Evolutionary conservation across 2,329 filamentous ascomycete genomes (phyloP), one percentile per base, ranked within the genome.

Genomic region (Emmonsiellopsis sp.): DNA sequence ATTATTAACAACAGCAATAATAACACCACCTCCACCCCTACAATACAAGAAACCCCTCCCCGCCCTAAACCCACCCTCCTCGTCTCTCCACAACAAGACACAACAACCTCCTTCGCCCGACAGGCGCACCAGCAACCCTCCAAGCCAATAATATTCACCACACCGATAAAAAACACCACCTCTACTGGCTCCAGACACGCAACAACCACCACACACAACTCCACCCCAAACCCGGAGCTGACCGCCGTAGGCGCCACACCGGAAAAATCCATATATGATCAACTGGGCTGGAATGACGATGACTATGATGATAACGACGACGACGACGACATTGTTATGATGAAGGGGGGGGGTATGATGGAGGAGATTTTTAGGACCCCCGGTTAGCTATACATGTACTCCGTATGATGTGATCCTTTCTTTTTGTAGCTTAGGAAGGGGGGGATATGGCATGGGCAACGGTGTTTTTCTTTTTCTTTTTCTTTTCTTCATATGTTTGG

Each of bases 271-370:
- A 70, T 75, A 43, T 75, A 75, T 53, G 69, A 69, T 54, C 63
- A 68, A 45, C 55, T 76, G 49, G 73, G 73, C 50, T 76, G 73
- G 73, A 68, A 73, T 56, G 69, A 67, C 51, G 62, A 68, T 56
- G 62, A 72, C 54, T 68, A 73, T 53, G 65, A 68, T 43, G 53
- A 55, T 44, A 43, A 58, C 42, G 54, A 59, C 54, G 65, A 68
- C 41, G 53, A 54, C 40, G 46, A 58, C 42, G 54, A 26, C 53
- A 55, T 52, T 60, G 9, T 35, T 26, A 48, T 62, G 51, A 56
- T 47, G 35, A 38, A 38, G 35, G 35, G 35, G 9, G 2, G 35
- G 35, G 6, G 13, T 26, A 26, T 26, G 20, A 5, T 26, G 20
- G 20, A 26, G 20, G 20, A 26, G 20, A 26, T 26, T 26, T 26